phyloP scores from a whole-genome alignment of 1,284 basidiomycete species.

The Tetrapyrgos nigripes region DNA sequence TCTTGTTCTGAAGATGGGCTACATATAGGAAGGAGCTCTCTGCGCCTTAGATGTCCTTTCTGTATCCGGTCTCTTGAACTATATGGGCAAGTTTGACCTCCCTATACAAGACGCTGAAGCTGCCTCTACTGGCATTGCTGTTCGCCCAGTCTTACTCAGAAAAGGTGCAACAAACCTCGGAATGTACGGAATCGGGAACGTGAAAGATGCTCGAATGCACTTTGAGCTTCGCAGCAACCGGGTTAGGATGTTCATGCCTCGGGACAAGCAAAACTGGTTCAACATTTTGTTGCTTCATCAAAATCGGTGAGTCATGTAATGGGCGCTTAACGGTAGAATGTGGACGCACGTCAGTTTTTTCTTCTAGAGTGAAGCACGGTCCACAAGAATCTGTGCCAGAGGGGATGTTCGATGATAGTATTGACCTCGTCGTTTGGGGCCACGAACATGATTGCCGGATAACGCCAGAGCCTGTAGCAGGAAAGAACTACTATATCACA shows the following conservation, averaged over 20 bases:
- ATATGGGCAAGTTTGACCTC: constrained; percentile 92
- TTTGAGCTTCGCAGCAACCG: constrained; percentile 94
- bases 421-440: constrained; percentile 96
- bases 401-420: constrained; percentile 95
- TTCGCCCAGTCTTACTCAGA: constrained; percentile 87
- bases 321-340: too few species aligned
- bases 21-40: constrained; percentile 87
- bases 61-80: constrained; percentile 93
- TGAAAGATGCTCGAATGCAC: constrained; percentile 96
- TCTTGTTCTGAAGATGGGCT: constrained; percentile 4
- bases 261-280: constrained; percentile 92
- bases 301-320: constrained; percentile 75
- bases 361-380: constrained; percentile 87
- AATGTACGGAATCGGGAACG: constrained; percentile 95
- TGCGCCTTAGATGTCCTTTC: constrained; percentile 96
- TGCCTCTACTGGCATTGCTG: constrained; percentile 78
- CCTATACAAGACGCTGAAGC: constrained; percentile 71
- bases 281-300: constrained; percentile 95
- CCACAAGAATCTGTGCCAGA: constrained; percentile 95
- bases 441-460: constrained; percentile 99
- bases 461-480: constrained; percentile 88
- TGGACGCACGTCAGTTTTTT: constrained; percentile 4
- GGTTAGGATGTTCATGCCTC: constrained; percentile 95
- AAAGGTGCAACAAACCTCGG: constrained; percentile 90
- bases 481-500: constrained; percentile 90